Evolutionary conservation across 2,329 filamentous ascomycete species (phyloP).

Genomic region (Scytalidium lignicola): DNA sequence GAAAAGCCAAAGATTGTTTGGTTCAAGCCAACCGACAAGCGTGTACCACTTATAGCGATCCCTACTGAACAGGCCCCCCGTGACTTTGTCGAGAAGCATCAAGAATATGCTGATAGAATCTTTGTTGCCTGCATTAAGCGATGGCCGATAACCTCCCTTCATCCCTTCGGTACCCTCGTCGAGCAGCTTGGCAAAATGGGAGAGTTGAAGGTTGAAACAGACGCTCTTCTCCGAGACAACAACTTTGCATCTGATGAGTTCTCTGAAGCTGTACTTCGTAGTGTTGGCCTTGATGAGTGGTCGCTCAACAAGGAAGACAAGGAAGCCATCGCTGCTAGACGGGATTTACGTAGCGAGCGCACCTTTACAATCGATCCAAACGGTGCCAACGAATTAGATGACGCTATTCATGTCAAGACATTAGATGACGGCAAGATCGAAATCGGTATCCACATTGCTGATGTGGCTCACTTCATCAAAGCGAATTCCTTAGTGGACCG

Average conservation of each 20-base stretch:
- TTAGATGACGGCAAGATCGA: constrained; percentile 82
- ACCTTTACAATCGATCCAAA: constrained; percentile 91
- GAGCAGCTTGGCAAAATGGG: constrained; percentile 97
- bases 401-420: constrained; percentile 87
- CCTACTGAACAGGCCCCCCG: constrained; percentile 95
- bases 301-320: constrained; percentile 79
- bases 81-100: constrained; percentile 97
- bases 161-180: constrained; percentile 95
- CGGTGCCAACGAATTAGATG: constrained; percentile 81
- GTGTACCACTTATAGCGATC: constrained; percentile 95
- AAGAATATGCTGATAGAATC: constrained; percentile 95
- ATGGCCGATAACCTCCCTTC: constrained; percentile 98
- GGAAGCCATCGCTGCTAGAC: constrained; percentile 64
- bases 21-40: constrained; percentile 99
- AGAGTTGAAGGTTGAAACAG: constrained; percentile 94
- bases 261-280: constrained; percentile 91
- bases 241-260: constrained; percentile 98
- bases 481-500: constrained; percentile 90
- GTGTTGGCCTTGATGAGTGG: constrained; percentile 90
- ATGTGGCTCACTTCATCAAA: constrained; percentile 96
- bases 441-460: constrained; percentile 90
- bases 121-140: constrained; percentile 99
- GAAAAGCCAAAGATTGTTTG: constrained; percentile 99
- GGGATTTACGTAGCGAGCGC: constrained; percentile 84
- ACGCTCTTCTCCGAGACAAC: constrained; percentile 94